Evolutionary conservation across 805 yeast genomes (phyloP).

Genomic region (Candida patagonica): DNA sequence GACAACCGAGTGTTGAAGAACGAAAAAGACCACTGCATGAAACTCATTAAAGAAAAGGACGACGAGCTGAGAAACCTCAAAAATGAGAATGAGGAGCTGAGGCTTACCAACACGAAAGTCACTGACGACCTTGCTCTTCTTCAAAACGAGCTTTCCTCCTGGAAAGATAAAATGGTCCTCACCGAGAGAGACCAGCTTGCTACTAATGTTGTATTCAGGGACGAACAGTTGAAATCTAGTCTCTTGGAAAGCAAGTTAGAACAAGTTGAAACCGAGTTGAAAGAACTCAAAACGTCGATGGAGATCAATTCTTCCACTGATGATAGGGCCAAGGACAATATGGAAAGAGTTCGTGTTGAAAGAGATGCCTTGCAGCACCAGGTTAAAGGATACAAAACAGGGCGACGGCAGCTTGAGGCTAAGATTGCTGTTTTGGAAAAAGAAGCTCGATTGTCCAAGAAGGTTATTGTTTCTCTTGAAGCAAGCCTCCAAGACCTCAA

Average conservation of each 20-base stretch:
- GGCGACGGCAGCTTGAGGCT: slow-evolving; percentile 20
- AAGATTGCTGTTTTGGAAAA: slow-evolving; percentile 17
- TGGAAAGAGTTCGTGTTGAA: slow-evolving; percentile 18
- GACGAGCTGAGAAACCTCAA: slow-evolving; percentile 10
- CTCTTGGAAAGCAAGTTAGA: slow-evolving; percentile 2
- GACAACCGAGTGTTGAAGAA: slow-evolving; percentile 13
- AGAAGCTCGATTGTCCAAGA: slow-evolving; percentile 18
- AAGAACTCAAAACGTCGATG: not conserved
- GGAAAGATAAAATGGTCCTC: not conserved
- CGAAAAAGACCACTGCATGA: slow-evolving; percentile 13
- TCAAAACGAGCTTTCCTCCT: not conserved
- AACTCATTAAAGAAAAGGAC: slow-evolving; percentile 11
- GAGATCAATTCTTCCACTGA: not conserved
- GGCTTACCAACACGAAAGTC: slow-evolving; percentile 2
- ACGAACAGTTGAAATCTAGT: not conserved
- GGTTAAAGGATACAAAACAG: slow-evolving; percentile 22
- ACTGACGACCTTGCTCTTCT: not conserved
- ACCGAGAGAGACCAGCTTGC: not conserved
- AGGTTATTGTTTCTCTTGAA: slow-evolving; percentile 19
- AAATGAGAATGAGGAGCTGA: slow-evolving; percentile 7
- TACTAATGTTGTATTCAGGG: not conserved
- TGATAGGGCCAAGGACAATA: slow-evolving; percentile 13
- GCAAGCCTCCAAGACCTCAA: slow-evolving; percentile 26
- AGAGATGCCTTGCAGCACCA: slow-evolving; percentile 24
- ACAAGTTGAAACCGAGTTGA: slow-evolving; percentile 1